phyloP scores from a whole-genome alignment of 306 rosid genomes.

The Benincasa hispida region DNA sequence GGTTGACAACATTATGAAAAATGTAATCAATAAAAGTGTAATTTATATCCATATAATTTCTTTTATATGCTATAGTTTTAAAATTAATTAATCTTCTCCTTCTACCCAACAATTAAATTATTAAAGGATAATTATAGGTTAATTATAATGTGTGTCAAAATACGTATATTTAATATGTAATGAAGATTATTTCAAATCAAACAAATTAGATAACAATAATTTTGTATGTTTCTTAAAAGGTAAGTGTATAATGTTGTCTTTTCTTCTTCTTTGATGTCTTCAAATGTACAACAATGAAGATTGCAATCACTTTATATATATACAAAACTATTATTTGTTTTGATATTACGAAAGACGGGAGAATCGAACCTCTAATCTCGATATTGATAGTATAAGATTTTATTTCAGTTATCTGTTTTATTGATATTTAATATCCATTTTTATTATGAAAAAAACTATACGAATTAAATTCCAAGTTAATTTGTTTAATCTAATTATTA shows the following conservation, averaged over 20 bases:
- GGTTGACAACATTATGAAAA: slow-evolving; percentile 24
- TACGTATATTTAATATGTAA: background rate
- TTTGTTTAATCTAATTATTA: too few relatives aligned
- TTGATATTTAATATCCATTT: too few relatives aligned
- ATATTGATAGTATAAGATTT: too few relatives aligned
- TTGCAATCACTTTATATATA: background rate
- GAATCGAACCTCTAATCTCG: too few relatives aligned
- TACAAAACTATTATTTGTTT: too few relatives aligned
- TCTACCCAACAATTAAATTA: background rate
- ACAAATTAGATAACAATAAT: background rate
- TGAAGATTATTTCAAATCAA: background rate
- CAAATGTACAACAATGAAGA: background rate
- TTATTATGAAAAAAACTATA: too few relatives aligned
- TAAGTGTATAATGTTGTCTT: slow-evolving; percentile 2
- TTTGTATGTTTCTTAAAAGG: background rate
- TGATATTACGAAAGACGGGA: too few relatives aligned
- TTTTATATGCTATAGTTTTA: background rate
- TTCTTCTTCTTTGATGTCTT: background rate
- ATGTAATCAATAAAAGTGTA: slow-evolving; percentile 11
- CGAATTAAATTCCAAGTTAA: too few relatives aligned
- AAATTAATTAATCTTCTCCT: background rate
- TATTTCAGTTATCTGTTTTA: too few relatives aligned
- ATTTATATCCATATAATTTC: background rate
- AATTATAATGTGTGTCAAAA: background rate
- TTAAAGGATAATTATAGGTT: background rate